phyloP scores from a whole-genome alignment of 768 basidiomycete species.

The Macrolepiota fuliginosa region DNA sequence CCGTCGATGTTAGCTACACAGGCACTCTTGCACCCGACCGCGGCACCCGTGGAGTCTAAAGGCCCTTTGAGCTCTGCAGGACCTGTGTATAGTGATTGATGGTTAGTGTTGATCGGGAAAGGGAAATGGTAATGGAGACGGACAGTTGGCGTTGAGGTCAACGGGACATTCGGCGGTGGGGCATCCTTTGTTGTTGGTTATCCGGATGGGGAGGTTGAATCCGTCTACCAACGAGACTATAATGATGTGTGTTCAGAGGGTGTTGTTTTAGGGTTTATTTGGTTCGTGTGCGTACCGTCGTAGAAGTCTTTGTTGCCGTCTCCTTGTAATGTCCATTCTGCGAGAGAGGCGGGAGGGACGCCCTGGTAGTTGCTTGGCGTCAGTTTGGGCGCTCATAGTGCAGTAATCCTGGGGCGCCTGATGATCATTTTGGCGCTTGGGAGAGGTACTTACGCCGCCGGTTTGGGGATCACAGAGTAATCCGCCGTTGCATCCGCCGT shows the following conservation, averaged over 20 bases:
- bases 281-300: slow-evolving; percentile 39
- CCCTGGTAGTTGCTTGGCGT: slow-evolving; percentile 22
- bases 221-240: slow-evolving; percentile 59
- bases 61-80: slow-evolving; percentile 47
- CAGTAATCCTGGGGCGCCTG: too few relatives aligned
- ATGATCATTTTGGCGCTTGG: too few relatives aligned
- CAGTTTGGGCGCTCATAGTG: too few relatives aligned
- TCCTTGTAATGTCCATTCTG: slow-evolving; percentile 59
- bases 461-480: slow-evolving; percentile 44
- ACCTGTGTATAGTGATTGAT: slow-evolving; percentile 27
- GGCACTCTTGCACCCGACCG: slow-evolving; percentile 53
- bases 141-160: slow-evolving; percentile 54
- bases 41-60: slow-evolving; percentile 40
- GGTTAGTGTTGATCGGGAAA: background rate
- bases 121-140: background rate
- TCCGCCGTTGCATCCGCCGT: slow-evolving; percentile 51
- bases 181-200: slow-evolving; percentile 49
- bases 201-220: slow-evolving; percentile 53
- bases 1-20: slow-evolving; percentile 37
- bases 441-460: slow-evolving; percentile 40
- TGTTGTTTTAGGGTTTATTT: background rate
- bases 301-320: slow-evolving; percentile 47
- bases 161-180: slow-evolving; percentile 46
- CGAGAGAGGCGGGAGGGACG: slow-evolving; percentile 63
- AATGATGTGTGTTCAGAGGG: too few relatives aligned